phyloP scores from a whole-genome alignment of 2,329 filamentous ascomycete genomes.

The Hymenoscyphus fraxineus region DNA sequence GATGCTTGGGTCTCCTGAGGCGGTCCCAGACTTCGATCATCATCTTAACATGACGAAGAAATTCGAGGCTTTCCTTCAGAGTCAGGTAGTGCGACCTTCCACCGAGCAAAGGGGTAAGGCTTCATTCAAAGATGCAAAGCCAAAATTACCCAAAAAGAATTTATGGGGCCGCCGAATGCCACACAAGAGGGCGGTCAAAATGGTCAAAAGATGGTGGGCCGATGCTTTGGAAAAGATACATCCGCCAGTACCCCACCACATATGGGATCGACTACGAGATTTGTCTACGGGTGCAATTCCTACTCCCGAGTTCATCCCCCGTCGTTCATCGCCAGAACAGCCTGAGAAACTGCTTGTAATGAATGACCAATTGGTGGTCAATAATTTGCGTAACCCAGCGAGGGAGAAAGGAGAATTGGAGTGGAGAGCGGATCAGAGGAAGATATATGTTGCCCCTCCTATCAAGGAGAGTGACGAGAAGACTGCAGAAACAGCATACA shows the following conservation, averaged over 20 bases:
- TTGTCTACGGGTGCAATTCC: conserved; percentile 39
- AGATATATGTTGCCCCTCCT: not conserved
- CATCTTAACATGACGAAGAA: conserved; percentile 12
- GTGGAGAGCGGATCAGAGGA: conserved; percentile 9
- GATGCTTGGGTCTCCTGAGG: not conserved
- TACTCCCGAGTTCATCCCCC: conserved; percentile 15
- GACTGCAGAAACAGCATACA: not conserved
- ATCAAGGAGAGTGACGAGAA: not conserved
- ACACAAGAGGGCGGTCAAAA: conserved; percentile 40
- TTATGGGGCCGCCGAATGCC: conserved; percentile 48
- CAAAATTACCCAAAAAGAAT: conserved; percentile 43
- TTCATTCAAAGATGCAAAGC: conserved; percentile 18
- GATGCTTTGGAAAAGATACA: conserved; percentile 43
- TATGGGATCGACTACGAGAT: conserved; percentile 54
- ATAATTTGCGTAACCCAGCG: conserved; percentile 5
- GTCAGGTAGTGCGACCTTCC: conserved; percentile 21
- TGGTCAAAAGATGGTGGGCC: conserved; percentile 48
- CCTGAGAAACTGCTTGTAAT: not conserved
- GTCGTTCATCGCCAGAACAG: conserved; percentile 21
- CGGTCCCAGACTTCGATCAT: not conserved
- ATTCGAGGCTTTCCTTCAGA: conserved; percentile 25
- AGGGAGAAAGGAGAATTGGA: conserved; percentile 7
- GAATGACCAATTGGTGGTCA: not conserved
- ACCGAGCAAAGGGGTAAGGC: not conserved
- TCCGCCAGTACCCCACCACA: conserved; percentile 50